Base-by-base conservation (phyloP, 2,329 filamentous ascomycete species). In the Colletotrichum orbiculare region DNA sequence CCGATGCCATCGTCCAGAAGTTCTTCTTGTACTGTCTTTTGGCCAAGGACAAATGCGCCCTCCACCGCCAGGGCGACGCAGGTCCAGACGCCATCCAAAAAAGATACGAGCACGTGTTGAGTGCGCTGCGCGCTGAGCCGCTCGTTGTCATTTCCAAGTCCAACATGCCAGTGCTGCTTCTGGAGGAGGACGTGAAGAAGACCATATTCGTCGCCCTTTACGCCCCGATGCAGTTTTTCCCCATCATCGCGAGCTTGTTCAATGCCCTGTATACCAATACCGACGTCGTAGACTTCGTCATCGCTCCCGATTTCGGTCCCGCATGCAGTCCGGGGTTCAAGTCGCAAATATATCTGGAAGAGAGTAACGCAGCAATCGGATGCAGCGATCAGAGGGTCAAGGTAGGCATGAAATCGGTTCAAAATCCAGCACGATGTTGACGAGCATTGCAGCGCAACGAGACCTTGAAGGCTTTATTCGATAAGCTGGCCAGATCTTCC, bases 21-120 rank as follows among this genome's bases (percentile, higher is more conserved):
- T 85, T 87, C 69, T 84, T 81, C 66, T 71, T 75, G 49, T 78
- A 77, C 46, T 88, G 85, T 69, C 79, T 77, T 58, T 75, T 78
- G 17, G 82, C 79, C 10, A 78, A 78, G 2, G 54, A 71, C 6
- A 71, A 69, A 12, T 85, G 82, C 65, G 68, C 69, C 5, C 71
- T 84, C 54, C 79, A 75, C 55, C 76, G 76, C 8, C 57, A 72
- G 5, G 76, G 77, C 12, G 76, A 79, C 45, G 70, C 71, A 2
- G 45, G 43, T 6, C 41, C 63, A 25, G 52, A 42, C 25, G 52
- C 43, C 37, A 63, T 73, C 6, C 72, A 72, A 9, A 73, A 74
- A 53, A 71, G 77, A 13, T 77, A 79, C 52, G 54, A 73, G 2
- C 57, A 68, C 6, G 67, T 77, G 6, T 71, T 82, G 67, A 66